These are phyloP conservation scores for Harringtonia aguacate DNA, from an alignment of 2,329 filamentous ascomycete genomes.

Conservation along the genomic window DNA sequence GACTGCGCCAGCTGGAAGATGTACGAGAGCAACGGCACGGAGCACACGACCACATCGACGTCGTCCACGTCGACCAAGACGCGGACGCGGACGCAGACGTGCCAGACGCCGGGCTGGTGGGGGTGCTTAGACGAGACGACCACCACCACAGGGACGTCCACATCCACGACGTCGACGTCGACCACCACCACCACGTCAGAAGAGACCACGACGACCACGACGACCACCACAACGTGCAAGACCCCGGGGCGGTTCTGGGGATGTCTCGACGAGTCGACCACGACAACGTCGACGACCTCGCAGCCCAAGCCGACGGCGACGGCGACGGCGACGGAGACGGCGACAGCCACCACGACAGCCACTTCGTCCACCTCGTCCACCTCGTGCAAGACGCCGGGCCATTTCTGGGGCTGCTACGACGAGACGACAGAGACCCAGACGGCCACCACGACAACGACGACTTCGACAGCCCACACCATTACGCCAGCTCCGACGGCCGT, in stretches of 20 bases:
- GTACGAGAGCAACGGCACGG: conserved; percentile 83
- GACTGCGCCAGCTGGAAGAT: conserved; percentile 94
- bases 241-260: conserved; percentile 12
- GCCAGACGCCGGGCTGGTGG: conserved; percentile 86
- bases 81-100: conserved; percentile 68
- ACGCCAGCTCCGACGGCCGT: conserved; percentile 2
- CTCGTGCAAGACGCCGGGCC: no score
- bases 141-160: conserved; percentile 28
- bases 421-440: conserved; percentile 22
- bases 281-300: not conserved
- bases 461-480: conserved; percentile 1
- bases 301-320: conserved; percentile 11
- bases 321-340: conserved; percentile 17
- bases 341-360: conserved; percentile 18
- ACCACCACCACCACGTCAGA: conserved; percentile 23
- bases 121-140: conserved; percentile 62
- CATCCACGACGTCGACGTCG: conserved; percentile 30
- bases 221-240: conserved; percentile 12
- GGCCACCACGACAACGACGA: conserved; percentile 14
- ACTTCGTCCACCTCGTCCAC: not conserved
- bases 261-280: conserved; percentile 8
- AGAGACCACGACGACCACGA: conserved; percentile 28
- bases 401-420: no score
- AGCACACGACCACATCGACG: conserved; percentile 52
- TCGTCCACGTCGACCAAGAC: conserved; percentile 49